Evolutionary conservation across 257 asterid species (phyloP), one percentile per base, ranked within the genome.

Genomic region (Henckelia pumila): DNA sequence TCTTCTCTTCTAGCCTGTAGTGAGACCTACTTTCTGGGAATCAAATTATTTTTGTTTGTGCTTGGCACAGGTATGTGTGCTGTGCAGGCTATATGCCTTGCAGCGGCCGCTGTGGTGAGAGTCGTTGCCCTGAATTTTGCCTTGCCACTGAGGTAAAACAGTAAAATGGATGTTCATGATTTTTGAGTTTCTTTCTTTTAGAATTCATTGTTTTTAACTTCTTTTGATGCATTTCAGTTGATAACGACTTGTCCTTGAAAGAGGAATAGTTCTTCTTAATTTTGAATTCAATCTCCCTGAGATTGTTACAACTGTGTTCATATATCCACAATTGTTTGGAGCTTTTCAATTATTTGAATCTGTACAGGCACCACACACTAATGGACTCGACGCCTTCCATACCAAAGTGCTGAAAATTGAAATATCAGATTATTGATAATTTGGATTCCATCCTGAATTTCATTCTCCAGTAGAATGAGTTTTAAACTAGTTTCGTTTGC

Each of bases 31-130:
- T 56, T 68, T 44, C 44, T 61, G 71, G 67, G 73, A 47, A 11
- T 61, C 32, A 37, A 23, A 32, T 47, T 53, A 49, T 63, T 35
- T 35, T 70, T 68, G 11, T 13, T 77, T 56, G 56, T 61, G 24
- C 73, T 58, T 57, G 75, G 57, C 66, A 29, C 64, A 94, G 99
- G 88, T 91, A 94, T 80, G 85, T 79, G 44, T 94, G 99, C 71
- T 94, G 99, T 77, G 99, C 97, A 69, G 99, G 99, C 57, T 94
- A 94, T 79, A 78, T 94, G 96, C 99, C 99, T 66, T 94, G 99
- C 88, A 94, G 99, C 81, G 99, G 99, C 63, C 87, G 96, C 29
- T 94, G 99, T 73, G 99, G 97, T 74, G 99, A 94, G 83, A 94
- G 96, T 75, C 82, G 83, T 26, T 94, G 99, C 81, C 99, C 99